These are phyloP conservation scores for Stephania yunnanensis DNA, from an alignment of 164 flowering plant genomes.

Conservation along the genomic window DNA sequence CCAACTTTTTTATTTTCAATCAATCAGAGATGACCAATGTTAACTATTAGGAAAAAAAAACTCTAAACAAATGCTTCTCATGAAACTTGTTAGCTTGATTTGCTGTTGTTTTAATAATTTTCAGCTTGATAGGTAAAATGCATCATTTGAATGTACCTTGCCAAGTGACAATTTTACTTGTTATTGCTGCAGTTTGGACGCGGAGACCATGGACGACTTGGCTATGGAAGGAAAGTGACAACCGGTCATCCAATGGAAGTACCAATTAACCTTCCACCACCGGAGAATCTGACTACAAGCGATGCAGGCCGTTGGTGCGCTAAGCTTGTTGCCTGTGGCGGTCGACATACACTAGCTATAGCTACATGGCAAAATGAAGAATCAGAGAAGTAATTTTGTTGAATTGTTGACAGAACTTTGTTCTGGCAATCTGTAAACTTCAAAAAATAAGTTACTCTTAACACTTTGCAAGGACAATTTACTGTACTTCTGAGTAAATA, in stretches of 20 bases:
- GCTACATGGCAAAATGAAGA: slow-evolving; percentile 49
- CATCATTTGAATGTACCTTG: neutral
- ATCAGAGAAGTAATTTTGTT: slow-evolving; percentile 32
- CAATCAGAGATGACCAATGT: neutral
- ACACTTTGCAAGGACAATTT: neutral
- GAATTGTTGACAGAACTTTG: slow-evolving; percentile 18
- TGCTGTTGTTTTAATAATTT: neutral
- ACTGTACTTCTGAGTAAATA: neutral
- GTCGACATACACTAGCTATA: slow-evolving; percentile 93
- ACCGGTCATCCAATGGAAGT: slow-evolving; percentile 96
- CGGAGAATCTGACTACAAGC: slow-evolving; percentile 21
- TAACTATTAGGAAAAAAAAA: no score
- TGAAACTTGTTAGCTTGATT: neutral
- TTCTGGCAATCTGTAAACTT: neutral
- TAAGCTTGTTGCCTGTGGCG: slow-evolving; percentile 88
- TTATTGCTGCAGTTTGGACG: slow-evolving; percentile 73
- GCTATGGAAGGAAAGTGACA: slow-evolving; percentile 82
- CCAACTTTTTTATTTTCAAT: neutral
- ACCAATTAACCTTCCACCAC: slow-evolving; percentile 63
- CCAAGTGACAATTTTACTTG: neutral
- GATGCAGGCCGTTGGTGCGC: slow-evolving; percentile 71
- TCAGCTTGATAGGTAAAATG: neutral
- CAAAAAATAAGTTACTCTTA: neutral
- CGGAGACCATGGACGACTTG: slow-evolving; percentile 98
- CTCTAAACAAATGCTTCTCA: no score